Conservation (phyloP, 148 eudicot genomes). For the Camellia sinensis region DNA sequence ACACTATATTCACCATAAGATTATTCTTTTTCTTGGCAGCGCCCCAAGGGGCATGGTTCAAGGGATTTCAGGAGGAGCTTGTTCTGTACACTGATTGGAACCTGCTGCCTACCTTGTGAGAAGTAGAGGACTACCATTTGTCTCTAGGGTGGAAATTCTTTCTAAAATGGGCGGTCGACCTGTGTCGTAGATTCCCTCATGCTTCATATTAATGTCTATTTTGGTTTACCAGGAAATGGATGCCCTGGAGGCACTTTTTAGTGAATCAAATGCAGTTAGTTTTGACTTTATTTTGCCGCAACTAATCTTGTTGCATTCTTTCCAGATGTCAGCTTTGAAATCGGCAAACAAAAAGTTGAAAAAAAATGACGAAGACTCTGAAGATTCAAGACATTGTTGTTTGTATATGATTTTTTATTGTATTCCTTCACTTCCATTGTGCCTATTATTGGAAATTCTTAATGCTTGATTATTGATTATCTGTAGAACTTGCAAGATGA, state of each 20-base stretch:
- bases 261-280: not conserved
- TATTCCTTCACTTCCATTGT: not conserved
- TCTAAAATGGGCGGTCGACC: constrained; percentile 16
- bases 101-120: constrained; percentile 67
- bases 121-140: constrained; percentile 45
- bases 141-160: constrained; percentile 18
- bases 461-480: constrained; percentile 2
- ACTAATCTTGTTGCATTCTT: constrained; percentile 13
- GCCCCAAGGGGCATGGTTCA: constrained; percentile 38
- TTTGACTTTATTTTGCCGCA: not conserved
- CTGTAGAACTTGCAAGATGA: constrained; percentile 89
- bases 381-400: constrained; percentile 88
- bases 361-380: constrained; percentile 96
- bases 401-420: constrained; percentile 16
- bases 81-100: constrained; percentile 47
- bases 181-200: constrained; percentile 11
- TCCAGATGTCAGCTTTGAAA: constrained; percentile 87
- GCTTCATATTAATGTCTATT: not conserved
- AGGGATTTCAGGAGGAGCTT: constrained; percentile 43
- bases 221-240: not conserved
- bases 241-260: constrained; percentile 10
- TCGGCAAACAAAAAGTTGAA: constrained; percentile 89
- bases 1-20: constrained; percentile 19
- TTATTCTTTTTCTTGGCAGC: constrained; percentile 49
- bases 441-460: not conserved